Percentiles rank a stretch among this genome's conserved stretches.
These are phyloP conservation scores for Kalanchoe fedtschenkoi DNA, from an alignment of 164 flowering plant species.

Conservation along the genomic window DNA sequence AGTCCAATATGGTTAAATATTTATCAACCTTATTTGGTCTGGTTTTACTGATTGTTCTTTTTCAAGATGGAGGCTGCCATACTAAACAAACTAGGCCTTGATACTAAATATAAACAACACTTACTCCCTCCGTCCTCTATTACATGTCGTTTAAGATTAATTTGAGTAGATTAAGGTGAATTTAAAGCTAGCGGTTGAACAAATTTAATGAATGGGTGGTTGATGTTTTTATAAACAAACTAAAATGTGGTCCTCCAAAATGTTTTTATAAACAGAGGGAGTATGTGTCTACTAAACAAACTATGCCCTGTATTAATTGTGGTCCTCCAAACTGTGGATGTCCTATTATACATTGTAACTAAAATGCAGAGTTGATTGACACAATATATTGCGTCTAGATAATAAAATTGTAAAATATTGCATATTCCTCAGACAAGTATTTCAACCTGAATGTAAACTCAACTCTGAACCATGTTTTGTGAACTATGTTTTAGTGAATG, in stretches of 20 bases:
- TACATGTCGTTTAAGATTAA: too few relatives aligned
- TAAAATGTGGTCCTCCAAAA: too few relatives aligned
- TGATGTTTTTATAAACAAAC: too few relatives aligned
- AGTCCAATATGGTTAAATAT: background rate
- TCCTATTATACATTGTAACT: background rate
- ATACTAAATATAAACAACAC: too few relatives aligned
- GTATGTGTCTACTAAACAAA: too few relatives aligned
- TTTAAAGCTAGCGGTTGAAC: too few relatives aligned
- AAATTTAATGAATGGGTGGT: too few relatives aligned
- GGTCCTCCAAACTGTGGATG: background rate
- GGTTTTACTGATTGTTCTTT: background rate
- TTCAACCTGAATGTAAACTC: background rate
- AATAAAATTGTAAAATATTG: background rate
- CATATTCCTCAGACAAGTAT: background rate
- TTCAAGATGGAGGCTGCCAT: background rate
- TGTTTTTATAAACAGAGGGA: too few relatives aligned
- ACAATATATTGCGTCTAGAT: background rate
- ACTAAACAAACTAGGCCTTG: too few relatives aligned
- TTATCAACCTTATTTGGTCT: background rate
- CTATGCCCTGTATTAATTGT: background rate
- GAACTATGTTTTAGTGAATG: background rate
- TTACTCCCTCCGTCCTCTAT: too few relatives aligned
- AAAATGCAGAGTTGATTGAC: background rate
- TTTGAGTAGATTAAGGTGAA: too few relatives aligned
- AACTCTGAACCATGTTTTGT: background rate